These are phyloP conservation scores for Alternaria triticina DNA, from an alignment of 2,329 filamentous ascomycete species.

Conservation along the genomic window DNA sequence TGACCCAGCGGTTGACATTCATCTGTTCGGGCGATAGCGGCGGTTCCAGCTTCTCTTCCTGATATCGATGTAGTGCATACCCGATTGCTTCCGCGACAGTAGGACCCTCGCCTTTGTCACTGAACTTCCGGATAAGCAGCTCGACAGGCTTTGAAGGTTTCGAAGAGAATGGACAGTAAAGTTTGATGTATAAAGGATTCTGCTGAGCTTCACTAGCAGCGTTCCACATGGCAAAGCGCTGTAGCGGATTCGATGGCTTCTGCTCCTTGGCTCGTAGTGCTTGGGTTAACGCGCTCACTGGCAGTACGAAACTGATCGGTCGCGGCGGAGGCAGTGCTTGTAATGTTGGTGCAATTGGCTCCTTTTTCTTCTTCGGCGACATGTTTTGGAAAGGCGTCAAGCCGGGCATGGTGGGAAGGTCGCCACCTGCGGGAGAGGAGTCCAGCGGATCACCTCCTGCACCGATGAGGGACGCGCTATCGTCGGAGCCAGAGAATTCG, in stretches of 20 bases:
- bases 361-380: conserved; percentile 68
- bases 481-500: conserved; percentile 53
- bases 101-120: conserved; percentile 73
- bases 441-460: conserved; percentile 66
- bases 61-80: conserved; percentile 77
- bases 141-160: conserved; percentile 71
- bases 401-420: conserved; percentile 51
- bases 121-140: conserved; percentile 71
- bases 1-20: conserved; percentile 81
- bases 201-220: conserved; percentile 73
- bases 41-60: conserved; percentile 76
- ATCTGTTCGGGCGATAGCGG: conserved; percentile 68
- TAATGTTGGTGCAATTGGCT: conserved; percentile 57
- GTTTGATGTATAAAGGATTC: conserved; percentile 76
- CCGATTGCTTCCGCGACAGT: conserved; percentile 84
- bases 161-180: conserved; percentile 76
- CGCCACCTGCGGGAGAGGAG: conserved; percentile 56
- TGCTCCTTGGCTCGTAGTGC: conserved; percentile 75
- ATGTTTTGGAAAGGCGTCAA: conserved; percentile 53
- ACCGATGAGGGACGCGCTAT: conserved; percentile 74
- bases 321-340: conserved; percentile 74
- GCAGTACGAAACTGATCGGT: conserved; percentile 73
- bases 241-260: conserved; percentile 73
- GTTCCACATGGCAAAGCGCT: conserved; percentile 76
- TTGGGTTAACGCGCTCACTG: conserved; percentile 73